Evolutionary conservation across 345 rosid species (phyloP).

Genomic region (Salix suchowensis): DNA sequence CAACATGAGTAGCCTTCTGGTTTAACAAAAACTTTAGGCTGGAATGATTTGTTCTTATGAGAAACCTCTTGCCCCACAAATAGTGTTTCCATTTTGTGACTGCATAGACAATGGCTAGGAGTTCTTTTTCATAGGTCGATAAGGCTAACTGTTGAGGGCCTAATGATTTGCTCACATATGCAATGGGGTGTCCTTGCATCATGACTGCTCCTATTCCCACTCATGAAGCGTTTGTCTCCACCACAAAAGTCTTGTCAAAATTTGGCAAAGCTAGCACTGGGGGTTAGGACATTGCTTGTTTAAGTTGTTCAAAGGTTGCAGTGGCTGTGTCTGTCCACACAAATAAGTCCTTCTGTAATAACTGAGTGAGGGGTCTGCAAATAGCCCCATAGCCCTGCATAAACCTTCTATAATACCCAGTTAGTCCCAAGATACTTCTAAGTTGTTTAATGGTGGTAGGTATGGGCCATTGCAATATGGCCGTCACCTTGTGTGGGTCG

Average conservation of each 20-base stretch:
- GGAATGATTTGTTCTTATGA: background rate
- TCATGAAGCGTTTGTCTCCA: background rate
- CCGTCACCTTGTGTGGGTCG: background rate
- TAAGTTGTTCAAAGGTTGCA: background rate
- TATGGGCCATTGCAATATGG: background rate
- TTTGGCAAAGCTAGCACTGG: background rate
- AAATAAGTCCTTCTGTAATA: background rate
- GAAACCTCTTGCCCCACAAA: background rate
- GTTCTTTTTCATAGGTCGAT: background rate
- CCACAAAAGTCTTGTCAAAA: background rate
- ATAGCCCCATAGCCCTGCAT: background rate
- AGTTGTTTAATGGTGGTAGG: background rate
- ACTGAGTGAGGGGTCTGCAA: background rate
- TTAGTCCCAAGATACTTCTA: background rate
- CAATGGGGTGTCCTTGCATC: background rate
- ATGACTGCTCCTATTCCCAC: background rate
- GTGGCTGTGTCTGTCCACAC: fast-evolving
- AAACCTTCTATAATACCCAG: background rate
- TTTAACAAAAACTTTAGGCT: background rate
- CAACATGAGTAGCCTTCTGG: background rate
- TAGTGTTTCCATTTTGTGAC: background rate
- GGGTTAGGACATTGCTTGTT: background rate
- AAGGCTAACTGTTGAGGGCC: background rate
- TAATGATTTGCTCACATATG: background rate
- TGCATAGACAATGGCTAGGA: too few relatives aligned